Percentiles rank a stretch among this genome's conserved stretches.
These are phyloP conservation scores for Jimgerdemannia lactiflua DNA, from an alignment of 192 early-diverging fungal species.

Conservation along the genomic window DNA sequence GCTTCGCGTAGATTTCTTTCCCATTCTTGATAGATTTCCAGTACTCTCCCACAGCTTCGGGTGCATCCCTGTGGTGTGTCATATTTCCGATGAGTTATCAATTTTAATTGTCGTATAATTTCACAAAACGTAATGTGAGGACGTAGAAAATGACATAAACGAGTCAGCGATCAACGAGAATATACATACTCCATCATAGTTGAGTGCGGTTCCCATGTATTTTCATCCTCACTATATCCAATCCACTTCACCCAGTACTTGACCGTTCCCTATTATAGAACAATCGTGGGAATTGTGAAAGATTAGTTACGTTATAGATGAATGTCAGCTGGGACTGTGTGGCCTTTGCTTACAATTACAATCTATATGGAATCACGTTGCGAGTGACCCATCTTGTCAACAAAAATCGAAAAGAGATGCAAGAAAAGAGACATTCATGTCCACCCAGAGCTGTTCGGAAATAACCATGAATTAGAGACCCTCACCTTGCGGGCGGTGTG, in stretches of 20 bases:
- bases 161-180: not conserved
- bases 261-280: not conserved
- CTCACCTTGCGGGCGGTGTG: not conserved
- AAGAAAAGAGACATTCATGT: no score
- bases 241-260: not conserved
- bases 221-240: not conserved
- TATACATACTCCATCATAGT: not conserved
- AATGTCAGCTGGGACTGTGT: not conserved
- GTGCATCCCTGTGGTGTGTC: not conserved
- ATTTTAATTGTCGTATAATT: not conserved
- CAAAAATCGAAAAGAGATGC: no score
- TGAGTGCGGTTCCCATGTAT: not conserved
- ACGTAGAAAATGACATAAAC: not conserved
- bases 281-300: not conserved
- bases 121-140: not conserved
- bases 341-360: not conserved
- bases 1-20: not conserved
- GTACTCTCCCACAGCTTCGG: not conserved
- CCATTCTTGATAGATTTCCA: not conserved
- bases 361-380: not conserved
- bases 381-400: no score
- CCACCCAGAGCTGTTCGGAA: not conserved
- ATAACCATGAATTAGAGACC: not conserved
- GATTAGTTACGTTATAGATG: not conserved
- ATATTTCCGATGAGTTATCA: not conserved